phyloP scores from a whole-genome alignment of 208 protist species.

The Trypanosoma boissoni region DNA sequence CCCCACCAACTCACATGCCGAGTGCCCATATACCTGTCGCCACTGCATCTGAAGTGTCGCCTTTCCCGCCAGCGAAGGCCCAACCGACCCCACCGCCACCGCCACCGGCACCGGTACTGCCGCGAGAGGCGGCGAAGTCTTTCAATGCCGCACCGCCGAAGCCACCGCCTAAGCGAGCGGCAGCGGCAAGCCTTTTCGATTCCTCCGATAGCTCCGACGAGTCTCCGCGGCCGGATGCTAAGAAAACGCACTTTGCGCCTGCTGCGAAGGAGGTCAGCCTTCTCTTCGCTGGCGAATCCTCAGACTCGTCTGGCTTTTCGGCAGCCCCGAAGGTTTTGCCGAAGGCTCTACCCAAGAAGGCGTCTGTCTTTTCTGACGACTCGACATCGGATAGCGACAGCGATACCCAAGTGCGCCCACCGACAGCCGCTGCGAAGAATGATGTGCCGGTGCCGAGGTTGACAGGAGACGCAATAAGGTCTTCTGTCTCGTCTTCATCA shows the following conservation, averaged over 20 bases:
- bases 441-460: not conserved
- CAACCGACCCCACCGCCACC: slow-evolving; percentile 7
- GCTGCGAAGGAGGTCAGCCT: not conserved
- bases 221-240: not conserved
- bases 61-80: not conserved
- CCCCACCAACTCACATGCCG: slow-evolving; percentile 1
- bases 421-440: not conserved
- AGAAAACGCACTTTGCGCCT: no score
- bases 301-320: not conserved
- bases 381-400: slow-evolving; percentile 5
- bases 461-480: no score
- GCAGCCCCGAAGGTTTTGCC: not conserved
- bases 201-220: slow-evolving; percentile 28
- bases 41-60: not conserved
- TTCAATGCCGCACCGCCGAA: not conserved
- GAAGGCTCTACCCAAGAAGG: not conserved
- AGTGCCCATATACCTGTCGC: not conserved
- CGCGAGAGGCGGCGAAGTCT: slow-evolving; percentile 6
- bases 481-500: no score
- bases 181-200: slow-evolving; percentile 17
- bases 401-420: not conserved
- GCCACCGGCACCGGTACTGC: slow-evolving; percentile 13
- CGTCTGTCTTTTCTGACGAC: not conserved
- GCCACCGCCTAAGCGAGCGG: slow-evolving; percentile 2
- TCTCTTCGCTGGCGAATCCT: not conserved